Percentiles rank a stretch among this genome's conserved stretches.
Evolutionary conservation across 345 rosid species (phyloP).

Genomic region (Brassica rapa): DNA sequence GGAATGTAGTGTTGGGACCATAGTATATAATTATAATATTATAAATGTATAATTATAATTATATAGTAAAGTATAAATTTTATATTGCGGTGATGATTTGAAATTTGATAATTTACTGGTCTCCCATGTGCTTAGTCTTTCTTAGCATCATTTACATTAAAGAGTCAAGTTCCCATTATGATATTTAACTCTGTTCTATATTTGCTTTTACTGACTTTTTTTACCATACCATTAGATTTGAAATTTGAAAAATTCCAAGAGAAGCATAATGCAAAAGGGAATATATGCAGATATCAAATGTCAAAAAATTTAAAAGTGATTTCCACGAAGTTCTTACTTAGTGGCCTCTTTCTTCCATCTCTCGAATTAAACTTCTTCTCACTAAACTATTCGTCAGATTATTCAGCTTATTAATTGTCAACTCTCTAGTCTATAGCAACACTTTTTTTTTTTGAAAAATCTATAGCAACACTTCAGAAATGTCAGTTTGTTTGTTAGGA

Average conservation of each 20-base stretch:
- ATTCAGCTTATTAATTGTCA: conserved; percentile 1
- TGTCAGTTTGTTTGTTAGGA: not conserved
- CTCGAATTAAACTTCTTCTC: not conserved
- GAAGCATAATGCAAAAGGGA: not conserved
- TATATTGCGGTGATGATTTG: conserved; percentile 14
- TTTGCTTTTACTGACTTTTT: not conserved
- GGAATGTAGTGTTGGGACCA: not conserved
- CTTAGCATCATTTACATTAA: conserved; percentile 23
- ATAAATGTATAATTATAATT: not conserved
- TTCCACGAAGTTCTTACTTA: conserved; percentile 4
- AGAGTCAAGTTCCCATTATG: conserved; percentile 15
- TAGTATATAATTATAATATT: conserved; percentile 1
- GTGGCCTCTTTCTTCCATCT: conserved; percentile 5
- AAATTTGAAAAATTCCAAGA: conserved; percentile 12
- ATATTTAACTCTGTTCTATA: not conserved
- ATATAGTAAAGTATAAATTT: not conserved
- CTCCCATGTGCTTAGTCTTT: conserved; percentile 36
- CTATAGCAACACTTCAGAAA: not conserved
- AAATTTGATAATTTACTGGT: conserved; percentile 30
- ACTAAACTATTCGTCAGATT: not conserved
- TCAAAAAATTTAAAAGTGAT: not conserved
- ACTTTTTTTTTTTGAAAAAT: not conserved
- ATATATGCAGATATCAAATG: not conserved
- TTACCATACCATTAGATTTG: conserved; percentile 12
- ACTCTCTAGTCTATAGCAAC: not conserved